Base-by-base conservation (phyloP, 345 rosid genomes). In the Gossypium turneri region DNA sequence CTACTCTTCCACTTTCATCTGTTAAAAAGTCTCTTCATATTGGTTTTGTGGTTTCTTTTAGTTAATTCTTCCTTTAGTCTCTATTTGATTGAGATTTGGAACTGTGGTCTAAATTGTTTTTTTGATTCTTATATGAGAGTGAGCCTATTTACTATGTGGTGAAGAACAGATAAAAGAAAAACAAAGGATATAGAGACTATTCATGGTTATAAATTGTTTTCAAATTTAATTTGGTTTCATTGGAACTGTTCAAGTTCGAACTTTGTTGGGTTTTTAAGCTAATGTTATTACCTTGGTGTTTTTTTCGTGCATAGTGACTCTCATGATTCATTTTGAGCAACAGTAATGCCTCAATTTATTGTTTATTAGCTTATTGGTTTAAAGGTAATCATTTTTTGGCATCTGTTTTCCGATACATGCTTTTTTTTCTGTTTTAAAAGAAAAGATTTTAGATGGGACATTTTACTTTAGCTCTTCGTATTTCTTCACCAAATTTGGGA, bases 391-490 rank as follows among this genome's bases (percentile, higher is more conserved):
- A 44, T 43, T 65, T 44, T 55, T 6, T 61, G 70, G 29, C 29
- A 65, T 44, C 1, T 65, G 29, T 41, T 43, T 34, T 65, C 69
- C 9, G 51, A 65, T 29, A 25, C 27, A 62, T 1, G 8, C 44
- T 17, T 29, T 15, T 34, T 1, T 29, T 6, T 4, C n/a, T 53
- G 19, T 53, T 7, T 4, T 53, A 16, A n/a, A 55, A 55, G 19
- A 19, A 8, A 24, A 58, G 4, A 19, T 51, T 43, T 65, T 43
- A 13, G 9, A 65, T 20, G 9, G 20, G 67, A 63, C 19, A 43
- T 65, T 43, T 65, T 3, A 43, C 70, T 65, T 65, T 65, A 65
- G 52, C 51, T 65, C 29, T 65, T n/a, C 22, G n/a, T 43, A n/a
- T 43, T 65, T 19, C 27, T 43, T 43, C 27, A 17, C 16, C 51